These are phyloP conservation scores for Leptoxyphium fumago DNA, from an alignment of 2,329 filamentous ascomycete genomes.

Conservation along the genomic window DNA sequence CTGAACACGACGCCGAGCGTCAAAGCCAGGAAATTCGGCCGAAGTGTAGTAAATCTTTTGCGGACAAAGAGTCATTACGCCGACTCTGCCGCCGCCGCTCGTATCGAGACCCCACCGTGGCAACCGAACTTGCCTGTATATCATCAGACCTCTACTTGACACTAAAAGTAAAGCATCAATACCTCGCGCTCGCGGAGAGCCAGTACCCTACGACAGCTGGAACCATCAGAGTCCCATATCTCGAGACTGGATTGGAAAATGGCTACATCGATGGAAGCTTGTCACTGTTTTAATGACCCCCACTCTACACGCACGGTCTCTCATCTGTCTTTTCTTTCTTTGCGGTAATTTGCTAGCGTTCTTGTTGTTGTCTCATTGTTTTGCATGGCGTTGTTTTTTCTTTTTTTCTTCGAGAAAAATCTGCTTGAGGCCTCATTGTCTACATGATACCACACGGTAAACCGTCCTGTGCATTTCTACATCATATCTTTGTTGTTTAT, in stretches of 20 bases:
- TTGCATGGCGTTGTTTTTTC: background rate
- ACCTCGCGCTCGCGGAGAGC: no score
- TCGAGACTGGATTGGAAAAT: no score
- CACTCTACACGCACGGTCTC: no score
- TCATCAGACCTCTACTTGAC: background rate
- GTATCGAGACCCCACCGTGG: background rate
- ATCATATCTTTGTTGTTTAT: background rate
- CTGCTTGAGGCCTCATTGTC: background rate
- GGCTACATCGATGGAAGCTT: no score
- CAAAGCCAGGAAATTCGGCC: slow-evolving; percentile 19
- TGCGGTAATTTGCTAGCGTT: background rate
- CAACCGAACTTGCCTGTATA: background rate
- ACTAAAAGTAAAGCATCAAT: background rate
- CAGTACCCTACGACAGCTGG: no score
- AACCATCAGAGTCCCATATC: no score
- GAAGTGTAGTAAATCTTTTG: slow-evolving; percentile 20
- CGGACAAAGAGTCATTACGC: slow-evolving; percentile 13
- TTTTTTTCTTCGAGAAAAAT: background rate
- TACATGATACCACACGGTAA: background rate
- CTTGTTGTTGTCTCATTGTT: background rate
- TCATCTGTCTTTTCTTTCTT: no score
- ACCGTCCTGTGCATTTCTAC: no score
- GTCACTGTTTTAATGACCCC: no score
- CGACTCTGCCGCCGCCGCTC: background rate
- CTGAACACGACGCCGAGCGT: slow-evolving; percentile 17